Conservation (phyloP, 441 rosid species). For the Euphorbia schlechtendalii region DNA sequence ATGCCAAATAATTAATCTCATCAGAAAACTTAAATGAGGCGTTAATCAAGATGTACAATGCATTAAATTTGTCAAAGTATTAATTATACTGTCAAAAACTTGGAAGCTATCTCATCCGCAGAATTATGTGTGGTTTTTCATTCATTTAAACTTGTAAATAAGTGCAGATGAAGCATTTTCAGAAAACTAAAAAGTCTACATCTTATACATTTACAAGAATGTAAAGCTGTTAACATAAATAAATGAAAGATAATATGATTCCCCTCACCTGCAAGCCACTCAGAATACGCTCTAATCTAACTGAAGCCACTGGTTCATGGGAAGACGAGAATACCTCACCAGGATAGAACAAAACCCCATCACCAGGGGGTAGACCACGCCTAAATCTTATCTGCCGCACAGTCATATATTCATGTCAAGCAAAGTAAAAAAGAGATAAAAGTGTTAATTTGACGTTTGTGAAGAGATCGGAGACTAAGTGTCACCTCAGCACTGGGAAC, state of each 20-base stretch:
- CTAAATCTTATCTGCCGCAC: slow-evolving; percentile 67
- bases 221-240: background rate
- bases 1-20: background rate
- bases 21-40: too few relatives aligned
- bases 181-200: background rate
- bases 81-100: background rate
- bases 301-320: slow-evolving; percentile 73
- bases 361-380: slow-evolving; percentile 92
- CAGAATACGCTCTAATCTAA: slow-evolving; percentile 82
- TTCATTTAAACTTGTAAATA: background rate
- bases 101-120: background rate
- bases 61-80: too few relatives aligned
- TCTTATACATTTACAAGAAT: background rate
- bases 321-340: slow-evolving; percentile 93
- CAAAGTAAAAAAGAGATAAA: background rate
- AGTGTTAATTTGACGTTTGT: slow-evolving; percentile 2
- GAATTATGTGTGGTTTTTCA: background rate
- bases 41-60: background rate
- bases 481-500: slow-evolving; percentile 88
- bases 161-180: background rate
- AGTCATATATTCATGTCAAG: background rate
- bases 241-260: slow-evolving; percentile 4
- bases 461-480: slow-evolving; percentile 7
- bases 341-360: slow-evolving; percentile 81
- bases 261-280: slow-evolving; percentile 79